Evolutionary conservation across 768 basidiomycete genomes (phyloP), one percentile per base, ranked within the genome.

Genomic region (Amanita fuliginea): DNA sequence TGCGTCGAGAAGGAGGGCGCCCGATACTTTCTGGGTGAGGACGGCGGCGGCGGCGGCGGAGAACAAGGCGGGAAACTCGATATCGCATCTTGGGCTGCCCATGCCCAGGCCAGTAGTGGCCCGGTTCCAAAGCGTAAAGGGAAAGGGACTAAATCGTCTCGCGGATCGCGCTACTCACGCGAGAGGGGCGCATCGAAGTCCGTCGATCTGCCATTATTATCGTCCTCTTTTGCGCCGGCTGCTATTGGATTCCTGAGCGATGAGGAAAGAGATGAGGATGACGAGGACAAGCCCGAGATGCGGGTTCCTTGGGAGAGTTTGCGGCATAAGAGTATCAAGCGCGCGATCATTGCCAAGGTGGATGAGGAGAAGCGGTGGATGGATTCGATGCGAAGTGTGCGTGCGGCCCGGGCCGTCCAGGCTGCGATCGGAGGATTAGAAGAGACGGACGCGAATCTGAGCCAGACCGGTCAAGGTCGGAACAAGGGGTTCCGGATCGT

Each of bases 261-360:
- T 9, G 35, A 56, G n/a, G 50, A 39, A 14, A 45, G 24, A 5
- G 47, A 45, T 44, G 48, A 33, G 22, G 16, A 11, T 4, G 48
- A 42, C 21, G 33, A 36, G 22, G 8, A n/a, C 22, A 18, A 45
- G 16, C 9, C 24, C 2, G 18, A 14, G 18, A 49, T 41, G 14
- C 26, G 26, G 11, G 49, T 62, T 6, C 72, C 72, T 0, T 74
- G 72, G 63, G 75, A 74, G 49, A 63, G 67, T 26, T 60, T 75
- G 16, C 66, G 73, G 6, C 73, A 75, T 54, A 73, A 69, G 56
- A 74, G 73, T 54, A 76, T 78, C 56, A 70, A 74, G 44, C 72
- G 75, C 7, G 72, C 67, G 8, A 73, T 78, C 30, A 57, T 78
- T 41, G 73, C 71, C 49, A 58, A 67, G 26, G 67, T 69, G n/a